These are phyloP conservation scores for Mortierella sp. DNA, from an alignment of 371 early-diverging fungal species.

Conservation along the genomic window DNA sequence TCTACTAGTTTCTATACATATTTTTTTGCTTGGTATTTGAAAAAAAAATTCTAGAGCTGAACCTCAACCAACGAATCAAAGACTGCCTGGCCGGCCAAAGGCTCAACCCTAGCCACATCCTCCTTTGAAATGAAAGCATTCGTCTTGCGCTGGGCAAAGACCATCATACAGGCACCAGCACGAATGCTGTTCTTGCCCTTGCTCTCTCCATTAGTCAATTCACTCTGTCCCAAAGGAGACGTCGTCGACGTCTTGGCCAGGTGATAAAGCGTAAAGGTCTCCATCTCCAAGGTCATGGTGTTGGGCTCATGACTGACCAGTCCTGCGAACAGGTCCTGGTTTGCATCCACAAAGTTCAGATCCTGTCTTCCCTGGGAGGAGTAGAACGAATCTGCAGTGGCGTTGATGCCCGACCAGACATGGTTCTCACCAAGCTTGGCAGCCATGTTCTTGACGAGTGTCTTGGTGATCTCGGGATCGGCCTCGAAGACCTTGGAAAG, in stretches of 20 bases:
- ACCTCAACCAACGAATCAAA: conserved; percentile 77
- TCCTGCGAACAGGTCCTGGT: conserved; percentile 69
- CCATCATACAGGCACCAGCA: conserved; percentile 87
- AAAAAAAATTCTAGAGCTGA: conserved; percentile 3
- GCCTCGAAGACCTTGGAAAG: conserved; percentile 73
- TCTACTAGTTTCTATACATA: no score
- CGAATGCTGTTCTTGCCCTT: conserved; percentile 62
- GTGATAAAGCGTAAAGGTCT: conserved; percentile 88
- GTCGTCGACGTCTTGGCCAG: conserved; percentile 69
- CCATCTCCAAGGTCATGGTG: conserved; percentile 91
- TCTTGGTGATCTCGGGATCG: conserved; percentile 67
- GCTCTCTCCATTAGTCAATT: neutral
- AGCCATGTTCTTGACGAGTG: conserved; percentile 57
- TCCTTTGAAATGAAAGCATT: conserved; percentile 82
- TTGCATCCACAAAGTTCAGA: conserved; percentile 83
- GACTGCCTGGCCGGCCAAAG: conserved; percentile 74
- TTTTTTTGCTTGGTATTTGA: no score
- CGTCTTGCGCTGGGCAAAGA: conserved; percentile 83
- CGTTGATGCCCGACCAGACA: conserved; percentile 81
- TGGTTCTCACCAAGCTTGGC: conserved; percentile 60
- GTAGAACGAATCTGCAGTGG: conserved; percentile 93
- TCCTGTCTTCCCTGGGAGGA: conserved; percentile 89
- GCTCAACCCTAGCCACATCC: conserved; percentile 69
- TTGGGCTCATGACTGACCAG: conserved; percentile 62
- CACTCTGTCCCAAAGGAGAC: conserved; percentile 28